Evolutionary conservation across 495 filamentous ascomycete genomes (phyloP), one percentile per base, ranked within the genome.

Genomic region (Immersiella caudata): DNA sequence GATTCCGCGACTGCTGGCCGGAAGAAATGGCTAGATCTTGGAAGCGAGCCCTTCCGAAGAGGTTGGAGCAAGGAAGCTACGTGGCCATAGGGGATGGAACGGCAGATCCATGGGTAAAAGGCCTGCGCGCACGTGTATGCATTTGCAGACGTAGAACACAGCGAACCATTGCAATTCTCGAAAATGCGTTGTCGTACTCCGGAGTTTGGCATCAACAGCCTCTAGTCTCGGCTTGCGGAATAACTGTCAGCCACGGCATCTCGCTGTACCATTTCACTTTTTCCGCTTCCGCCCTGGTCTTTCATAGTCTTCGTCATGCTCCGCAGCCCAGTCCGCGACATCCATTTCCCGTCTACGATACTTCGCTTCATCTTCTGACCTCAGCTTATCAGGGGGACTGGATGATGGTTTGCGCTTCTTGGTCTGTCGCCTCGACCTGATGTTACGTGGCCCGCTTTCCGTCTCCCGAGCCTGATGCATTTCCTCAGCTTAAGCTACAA

Each of bases 361-460:
- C 62, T 65, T 49, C 21, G 62, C 62, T 49, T 65, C 62, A 12
- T 57, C 62, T 65, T 57, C 62, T 49, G 62, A 57, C 62, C 62
- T 40, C 4, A 57, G 50, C 54, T 65, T 27, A 22, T 65, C 62
- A 65, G 50, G 51, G 6, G 52, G 62, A 65, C 62, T 57, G 56
- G 62, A 65, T 26, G 52, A 58, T 57, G 22, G 51, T 51, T 49
- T 65, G 62, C 51, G 62, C 62, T 65, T 57, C 62, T 33, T 65
- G 7, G 62, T 56, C 35, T 27, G 62, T 20, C 62, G 50, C 6
- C 62, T 58, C 18, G 52, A 65, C 51, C 46, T 65, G 62, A 65
- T 58, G 52, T 51, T 51, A 24, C 46, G 46, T 46, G 50, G 20
- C 27, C n/a, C 54, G 54, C 33, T 57, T 57, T 57, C 62, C 27